Evolutionary conservation across 2,329 filamentous ascomycete species (phyloP).

Genomic region (Alternaria infectoria): DNA sequence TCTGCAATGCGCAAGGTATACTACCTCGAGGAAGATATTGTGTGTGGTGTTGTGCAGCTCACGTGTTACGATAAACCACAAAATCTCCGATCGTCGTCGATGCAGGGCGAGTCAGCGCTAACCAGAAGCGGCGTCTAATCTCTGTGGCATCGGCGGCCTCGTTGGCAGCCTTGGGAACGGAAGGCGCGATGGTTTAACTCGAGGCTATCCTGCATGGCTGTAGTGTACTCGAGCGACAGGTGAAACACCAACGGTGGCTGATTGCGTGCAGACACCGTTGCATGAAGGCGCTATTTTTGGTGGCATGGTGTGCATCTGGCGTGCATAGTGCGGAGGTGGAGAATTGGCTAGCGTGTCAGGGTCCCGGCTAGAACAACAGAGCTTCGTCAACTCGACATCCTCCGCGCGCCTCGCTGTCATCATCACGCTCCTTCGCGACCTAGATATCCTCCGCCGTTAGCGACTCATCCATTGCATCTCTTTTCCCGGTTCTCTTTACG

Average conservation of each 20-base stretch:
- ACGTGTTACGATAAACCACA: background rate
- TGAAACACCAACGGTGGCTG: slow-evolving; percentile 24
- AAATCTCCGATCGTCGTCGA: background rate
- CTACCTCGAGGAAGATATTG: background rate
- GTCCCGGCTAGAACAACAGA: slow-evolving; percentile 13
- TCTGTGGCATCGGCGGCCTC: background rate
- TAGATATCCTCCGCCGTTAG: background rate
- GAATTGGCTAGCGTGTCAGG: slow-evolving; percentile 20
- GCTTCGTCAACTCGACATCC: slow-evolving; percentile 19
- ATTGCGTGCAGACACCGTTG: slow-evolving; percentile 8
- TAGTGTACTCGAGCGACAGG: background rate
- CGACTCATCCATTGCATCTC: slow-evolving; percentile 1
- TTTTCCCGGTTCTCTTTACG: background rate
- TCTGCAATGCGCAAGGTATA: background rate
- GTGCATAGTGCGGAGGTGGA: slow-evolving; percentile 24
- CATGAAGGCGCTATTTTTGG: slow-evolving; percentile 29
- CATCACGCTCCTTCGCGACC: slow-evolving; percentile 3
- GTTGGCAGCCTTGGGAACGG: background rate
- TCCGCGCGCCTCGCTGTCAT: slow-evolving; percentile 11
- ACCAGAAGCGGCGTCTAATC: background rate
- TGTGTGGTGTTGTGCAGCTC: background rate
- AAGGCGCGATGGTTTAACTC: background rate
- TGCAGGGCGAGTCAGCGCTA: background rate
- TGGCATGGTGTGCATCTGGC: slow-evolving; percentile 14
- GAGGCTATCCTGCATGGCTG: background rate